These are phyloP conservation scores for Tillandsia fasciculata DNA, from an alignment of 176 grass and related monocot genomes.

Conservation along the genomic window DNA sequence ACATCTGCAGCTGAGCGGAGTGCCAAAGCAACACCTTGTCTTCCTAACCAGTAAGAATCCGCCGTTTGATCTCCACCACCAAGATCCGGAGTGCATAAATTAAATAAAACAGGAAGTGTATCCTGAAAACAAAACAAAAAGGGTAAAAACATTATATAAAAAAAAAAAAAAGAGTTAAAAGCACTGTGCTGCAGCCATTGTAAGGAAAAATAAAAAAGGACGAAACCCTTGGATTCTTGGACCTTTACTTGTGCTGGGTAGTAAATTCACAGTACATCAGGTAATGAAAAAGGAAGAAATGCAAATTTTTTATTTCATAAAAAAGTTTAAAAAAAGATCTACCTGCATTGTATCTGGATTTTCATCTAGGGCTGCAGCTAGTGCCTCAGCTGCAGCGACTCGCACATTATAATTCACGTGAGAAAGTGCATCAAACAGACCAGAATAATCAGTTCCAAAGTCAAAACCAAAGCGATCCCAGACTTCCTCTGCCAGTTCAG, in stretches of 20 bases:
- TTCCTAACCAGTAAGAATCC: conserved; percentile 67
- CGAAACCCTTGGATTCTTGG: not conserved
- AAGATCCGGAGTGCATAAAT: conserved; percentile 69
- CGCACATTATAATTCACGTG: conserved; percentile 88
- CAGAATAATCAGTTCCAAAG: conserved; percentile 70
- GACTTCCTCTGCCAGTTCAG: conserved; percentile 88
- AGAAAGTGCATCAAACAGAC: conserved; percentile 68
- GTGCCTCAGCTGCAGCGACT: conserved; percentile 78
- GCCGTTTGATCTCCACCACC: conserved; percentile 44
- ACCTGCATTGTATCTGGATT: conserved; percentile 76
- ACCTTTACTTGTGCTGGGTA: not conserved
- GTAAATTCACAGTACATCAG: not conserved
- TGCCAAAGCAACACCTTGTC: conserved; percentile 89
- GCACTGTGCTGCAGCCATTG: not conserved
- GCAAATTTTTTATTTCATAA: not conserved
- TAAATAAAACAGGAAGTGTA: conserved; percentile 80
- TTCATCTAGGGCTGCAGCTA: conserved; percentile 93
- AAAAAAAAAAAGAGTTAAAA: conserved; percentile 4
- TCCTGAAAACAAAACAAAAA: conserved; percentile 40
- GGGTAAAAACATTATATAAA: not conserved
- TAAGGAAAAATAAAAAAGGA: not conserved
- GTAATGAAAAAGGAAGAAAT: not conserved
- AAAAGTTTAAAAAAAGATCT: conserved; percentile 12
- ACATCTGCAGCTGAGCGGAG: conserved; percentile 87
- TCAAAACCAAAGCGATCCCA: conserved; percentile 92